Percentiles rank a stretch among this genome's conserved stretches.
These are phyloP conservation scores for Penicillium diatomitis DNA, from an alignment of 495 filamentous ascomycete genomes.

Conservation along the genomic window DNA sequence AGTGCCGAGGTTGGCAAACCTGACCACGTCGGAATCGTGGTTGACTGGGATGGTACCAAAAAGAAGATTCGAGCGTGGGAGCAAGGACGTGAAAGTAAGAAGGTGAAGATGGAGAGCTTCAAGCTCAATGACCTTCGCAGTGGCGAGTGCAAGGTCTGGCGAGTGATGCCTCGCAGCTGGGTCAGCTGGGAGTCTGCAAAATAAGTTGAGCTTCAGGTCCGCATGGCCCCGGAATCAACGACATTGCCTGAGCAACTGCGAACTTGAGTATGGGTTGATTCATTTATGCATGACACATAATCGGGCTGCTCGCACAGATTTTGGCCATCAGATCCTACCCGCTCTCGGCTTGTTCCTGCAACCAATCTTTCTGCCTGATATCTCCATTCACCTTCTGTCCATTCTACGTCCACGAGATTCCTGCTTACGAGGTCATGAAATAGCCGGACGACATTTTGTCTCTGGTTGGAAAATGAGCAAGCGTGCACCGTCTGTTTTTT, in stretches of 20 bases:
- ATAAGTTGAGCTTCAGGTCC: slow-evolving; percentile 9
- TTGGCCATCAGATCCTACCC: too few species aligned
- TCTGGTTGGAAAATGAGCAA: slow-evolving; percentile 22
- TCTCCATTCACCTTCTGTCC: neutral
- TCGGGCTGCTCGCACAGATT: too few species aligned
- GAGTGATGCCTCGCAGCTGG: slow-evolving; percentile 86
- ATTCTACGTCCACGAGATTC: neutral
- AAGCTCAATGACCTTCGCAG: slow-evolving; percentile 85
- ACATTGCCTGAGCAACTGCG: too few species aligned
- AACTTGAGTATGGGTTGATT: too few species aligned
- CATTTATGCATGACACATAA: too few species aligned
- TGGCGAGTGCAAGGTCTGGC: slow-evolving; percentile 96
- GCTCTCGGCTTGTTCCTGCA: neutral
- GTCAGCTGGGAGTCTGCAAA: slow-evolving; percentile 65
- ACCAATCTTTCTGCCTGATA: neutral
- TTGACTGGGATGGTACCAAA: slow-evolving; percentile 97
- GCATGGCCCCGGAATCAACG: too few species aligned
- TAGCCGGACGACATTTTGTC: slow-evolving; percentile 8
- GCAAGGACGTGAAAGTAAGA: slow-evolving; percentile 88
- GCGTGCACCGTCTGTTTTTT: slow-evolving; percentile 9
- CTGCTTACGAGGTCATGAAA: slow-evolving; percentile 18
- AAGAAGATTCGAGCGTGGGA: slow-evolving; percentile 96
- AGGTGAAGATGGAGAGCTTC: slow-evolving; percentile 88
- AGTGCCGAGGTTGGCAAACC: slow-evolving; percentile 78
- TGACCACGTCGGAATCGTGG: slow-evolving; percentile 92